Base-by-base conservation (phyloP, 768 basidiomycete species). In the Gymnopilus dilepis region DNA sequence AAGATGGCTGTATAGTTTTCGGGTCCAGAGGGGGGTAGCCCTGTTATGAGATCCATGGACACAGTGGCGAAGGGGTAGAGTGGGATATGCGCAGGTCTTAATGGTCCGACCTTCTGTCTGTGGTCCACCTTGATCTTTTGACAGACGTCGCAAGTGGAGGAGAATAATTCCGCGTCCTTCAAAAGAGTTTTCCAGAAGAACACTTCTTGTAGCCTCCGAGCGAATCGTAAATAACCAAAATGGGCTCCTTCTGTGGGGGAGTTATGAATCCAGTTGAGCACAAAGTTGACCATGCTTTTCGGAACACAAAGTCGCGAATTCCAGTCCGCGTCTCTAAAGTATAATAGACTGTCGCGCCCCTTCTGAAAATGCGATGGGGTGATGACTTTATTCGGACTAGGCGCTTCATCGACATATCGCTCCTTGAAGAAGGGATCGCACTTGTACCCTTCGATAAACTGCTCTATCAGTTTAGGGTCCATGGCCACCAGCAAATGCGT, bases 81-180 rank as follows among this genome's bases (percentile, higher is more conserved):
- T 0, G 70, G 70, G 7, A 71, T 65, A 21, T 66, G 70, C 17
- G 48, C 58, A 67, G 0, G 64, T 61, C 0, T 59, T 70, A 2
- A 73, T 43, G 0, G 66, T 68, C 26, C 61, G 61, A 33, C 72
- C 72, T 6, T 15, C 22, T 19, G 15, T 3, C 42, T 3, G 11
- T 57, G 60, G 30, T 66, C 69, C 2, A 53, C 31, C 38, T 73
- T 73, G 11, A 61, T 66, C 47, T 73, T 71, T 50, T 72, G 72
- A 52, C 69, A 71, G 13, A 68, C 28, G 41, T 71, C 68, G 42
- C 72, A 72, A 0, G 69, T 54, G 1, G 37, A 19, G 4, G 42
- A 34, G 47, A 60, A 73, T 11, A 51, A 22, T 6, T 55, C 21
- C 0, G 58, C 61, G 45, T 71, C 70, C 42, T 56, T 58, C 4